Conservation (phyloP, 495 filamentous ascomycete species). For the Acidiella bohemica region DNA sequence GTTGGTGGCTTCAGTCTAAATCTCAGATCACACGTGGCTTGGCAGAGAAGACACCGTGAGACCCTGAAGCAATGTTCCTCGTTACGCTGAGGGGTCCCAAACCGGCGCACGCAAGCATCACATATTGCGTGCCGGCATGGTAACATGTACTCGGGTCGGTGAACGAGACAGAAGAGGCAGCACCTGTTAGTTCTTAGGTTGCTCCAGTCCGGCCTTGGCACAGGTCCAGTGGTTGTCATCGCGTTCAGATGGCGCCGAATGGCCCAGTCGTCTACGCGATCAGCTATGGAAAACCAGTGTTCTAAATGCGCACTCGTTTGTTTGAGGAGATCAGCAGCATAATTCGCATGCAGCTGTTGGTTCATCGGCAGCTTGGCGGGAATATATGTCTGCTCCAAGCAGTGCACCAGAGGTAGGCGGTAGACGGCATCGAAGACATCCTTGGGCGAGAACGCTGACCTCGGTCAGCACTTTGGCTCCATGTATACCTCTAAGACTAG, state of each 20-base stretch:
- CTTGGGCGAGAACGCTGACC: too few species aligned
- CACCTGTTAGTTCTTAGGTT: background rate
- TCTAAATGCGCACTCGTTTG: background rate
- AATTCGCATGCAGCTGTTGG: too few species aligned
- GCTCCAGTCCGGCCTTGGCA: background rate
- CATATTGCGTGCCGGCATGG: slow-evolving; percentile 26
- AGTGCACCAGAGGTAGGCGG: too few species aligned
- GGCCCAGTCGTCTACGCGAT: background rate
- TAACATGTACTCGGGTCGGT: slow-evolving; percentile 23
- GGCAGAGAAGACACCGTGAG: slow-evolving; percentile 3
- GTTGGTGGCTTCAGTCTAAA: slow-evolving; percentile 27
- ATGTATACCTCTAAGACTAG: too few species aligned
- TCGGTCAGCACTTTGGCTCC: too few species aligned
- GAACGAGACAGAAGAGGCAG: slow-evolving; percentile 24
- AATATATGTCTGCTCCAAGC: too few species aligned
- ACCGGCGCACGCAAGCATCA: slow-evolving; percentile 24
- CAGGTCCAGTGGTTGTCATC: background rate
- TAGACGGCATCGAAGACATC: too few species aligned
- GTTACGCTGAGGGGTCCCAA: slow-evolving; percentile 10
- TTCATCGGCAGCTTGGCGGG: too few species aligned
- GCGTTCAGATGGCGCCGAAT: background rate
- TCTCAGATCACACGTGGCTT: background rate
- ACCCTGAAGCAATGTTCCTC: slow-evolving; percentile 20
- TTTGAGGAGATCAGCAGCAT: too few species aligned
- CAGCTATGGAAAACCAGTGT: background rate